Base-by-base conservation (phyloP, 2,329 filamentous ascomycete genomes). In the Verticillium nonalfalfae region DNA sequence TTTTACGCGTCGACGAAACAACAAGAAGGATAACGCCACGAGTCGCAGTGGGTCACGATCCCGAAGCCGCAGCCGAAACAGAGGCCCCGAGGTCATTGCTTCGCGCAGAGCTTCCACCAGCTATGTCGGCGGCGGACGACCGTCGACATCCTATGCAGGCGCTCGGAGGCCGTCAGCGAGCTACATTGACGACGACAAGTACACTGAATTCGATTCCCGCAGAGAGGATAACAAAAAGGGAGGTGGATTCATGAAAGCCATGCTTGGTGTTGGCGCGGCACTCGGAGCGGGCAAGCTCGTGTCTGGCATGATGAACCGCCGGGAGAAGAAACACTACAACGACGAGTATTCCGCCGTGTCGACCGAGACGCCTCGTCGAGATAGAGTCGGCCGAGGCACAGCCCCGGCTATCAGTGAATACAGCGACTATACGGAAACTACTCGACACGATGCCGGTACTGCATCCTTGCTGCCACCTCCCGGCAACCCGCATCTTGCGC, bases 131-230 rank as follows among this genome's bases (percentile, higher is more conserved):
- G 83, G 88, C 45, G 15, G 45, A 52, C 21, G 45, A 21, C 45
- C 45, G 7, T 52, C 35, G 35, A 79, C 79, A 5, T 89, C 85
- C 59, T 87, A 86, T 64, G 74, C 78, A 21, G 77, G 82, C 36
- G 83, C 88, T 40, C 45, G 45, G 18, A 52, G 45, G 5, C 45
- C 45, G 10, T 52, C 45, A 11, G 18, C 45, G 1, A 89, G 85
- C 59, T 87, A 86, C 65, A 75, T 78, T 21, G 77, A 82, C 38
- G 83, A 89, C 45, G 88, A 92, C 66, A 91, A 92, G 71, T 83
- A 83, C 61, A 83, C 83, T 0, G 81, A 86, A n/a, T 62, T 66
- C 7, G 66, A 66, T 61, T 68, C 56, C 57, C 66, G 34, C 76
- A 75, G 31, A 78, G 73, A 39, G 65, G 68, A 71, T 68, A 73